Conservation (phyloP, 2,329 filamentous ascomycete genomes). For the Sclerotiophoma versabilis region DNA sequence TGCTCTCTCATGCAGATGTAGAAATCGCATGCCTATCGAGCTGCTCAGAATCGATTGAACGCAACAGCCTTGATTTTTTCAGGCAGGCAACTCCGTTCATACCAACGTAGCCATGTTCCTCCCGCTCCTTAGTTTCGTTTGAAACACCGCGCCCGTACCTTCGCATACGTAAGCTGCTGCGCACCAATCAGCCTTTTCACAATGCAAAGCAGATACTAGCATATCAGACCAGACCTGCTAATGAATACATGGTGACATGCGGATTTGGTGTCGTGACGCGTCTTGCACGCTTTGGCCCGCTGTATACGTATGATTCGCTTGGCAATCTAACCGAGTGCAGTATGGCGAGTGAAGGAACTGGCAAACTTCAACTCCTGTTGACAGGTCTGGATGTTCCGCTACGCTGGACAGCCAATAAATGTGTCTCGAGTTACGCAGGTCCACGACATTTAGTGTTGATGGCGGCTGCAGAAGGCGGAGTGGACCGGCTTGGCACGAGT, state of each 20-base stretch:
- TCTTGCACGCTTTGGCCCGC: not conserved
- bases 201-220: constrained; percentile 2
- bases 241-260: constrained; percentile 1
- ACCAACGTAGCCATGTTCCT: not conserved
- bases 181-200: constrained; percentile 2
- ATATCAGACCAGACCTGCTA: not conserved
- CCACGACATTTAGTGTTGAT: not conserved
- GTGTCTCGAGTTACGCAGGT: not conserved
- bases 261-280: constrained; percentile 15
- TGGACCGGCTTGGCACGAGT: constrained; percentile 7
- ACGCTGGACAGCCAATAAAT: not conserved
- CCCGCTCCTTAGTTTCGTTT: constrained; percentile 8
- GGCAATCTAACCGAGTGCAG: not conserved
- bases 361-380: not conserved
- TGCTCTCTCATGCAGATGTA: not conserved
- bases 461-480: constrained; percentile 8
- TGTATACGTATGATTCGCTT: constrained; percentile 6
- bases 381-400: not conserved
- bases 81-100: not conserved
- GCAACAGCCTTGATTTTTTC: not conserved
- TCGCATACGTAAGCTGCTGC: constrained; percentile 4
- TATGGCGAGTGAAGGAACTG: constrained; percentile 8
- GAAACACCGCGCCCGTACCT: not conserved
- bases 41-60: not conserved
- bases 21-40: not conserved